Evolutionary conservation across 768 basidiomycete genomes (phyloP).

Genomic region (Gloeophyllum trabeum): DNA sequence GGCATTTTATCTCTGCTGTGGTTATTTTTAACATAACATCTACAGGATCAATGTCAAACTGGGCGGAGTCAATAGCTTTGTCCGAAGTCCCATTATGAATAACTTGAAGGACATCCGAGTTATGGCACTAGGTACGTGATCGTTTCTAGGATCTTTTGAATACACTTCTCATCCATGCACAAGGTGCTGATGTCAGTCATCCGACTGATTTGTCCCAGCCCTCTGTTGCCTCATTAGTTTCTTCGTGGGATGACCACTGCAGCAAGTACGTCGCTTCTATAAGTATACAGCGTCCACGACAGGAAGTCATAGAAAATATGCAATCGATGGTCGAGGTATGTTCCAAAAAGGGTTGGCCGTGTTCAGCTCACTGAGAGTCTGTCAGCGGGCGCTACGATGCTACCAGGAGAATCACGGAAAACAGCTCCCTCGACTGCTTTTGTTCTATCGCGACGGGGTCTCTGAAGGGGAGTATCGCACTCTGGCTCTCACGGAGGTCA

Average conservation of each 20-base stretch:
- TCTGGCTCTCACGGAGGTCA: background rate
- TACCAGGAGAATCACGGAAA: background rate
- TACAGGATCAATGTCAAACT: background rate
- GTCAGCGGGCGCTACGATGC: background rate
- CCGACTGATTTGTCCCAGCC: background rate
- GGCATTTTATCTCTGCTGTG: background rate
- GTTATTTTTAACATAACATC: background rate
- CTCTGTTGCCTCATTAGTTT: background rate
- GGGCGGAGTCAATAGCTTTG: background rate
- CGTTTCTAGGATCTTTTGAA: background rate
- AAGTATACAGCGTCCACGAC: background rate
- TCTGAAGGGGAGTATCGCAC: background rate
- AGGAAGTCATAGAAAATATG: background rate
- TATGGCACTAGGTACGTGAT: background rate
- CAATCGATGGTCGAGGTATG: background rate
- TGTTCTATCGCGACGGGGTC: background rate
- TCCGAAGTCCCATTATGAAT: background rate
- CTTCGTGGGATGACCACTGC: background rate
- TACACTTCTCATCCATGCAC: background rate
- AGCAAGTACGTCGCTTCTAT: background rate
- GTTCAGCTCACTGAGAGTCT: background rate
- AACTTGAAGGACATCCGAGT: background rate
- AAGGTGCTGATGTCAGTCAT: background rate
- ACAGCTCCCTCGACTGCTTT: background rate
- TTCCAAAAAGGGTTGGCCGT: background rate